Conservation (phyloP, 768 basidiomycete species). For the Neoboletus brunneissimus region DNA sequence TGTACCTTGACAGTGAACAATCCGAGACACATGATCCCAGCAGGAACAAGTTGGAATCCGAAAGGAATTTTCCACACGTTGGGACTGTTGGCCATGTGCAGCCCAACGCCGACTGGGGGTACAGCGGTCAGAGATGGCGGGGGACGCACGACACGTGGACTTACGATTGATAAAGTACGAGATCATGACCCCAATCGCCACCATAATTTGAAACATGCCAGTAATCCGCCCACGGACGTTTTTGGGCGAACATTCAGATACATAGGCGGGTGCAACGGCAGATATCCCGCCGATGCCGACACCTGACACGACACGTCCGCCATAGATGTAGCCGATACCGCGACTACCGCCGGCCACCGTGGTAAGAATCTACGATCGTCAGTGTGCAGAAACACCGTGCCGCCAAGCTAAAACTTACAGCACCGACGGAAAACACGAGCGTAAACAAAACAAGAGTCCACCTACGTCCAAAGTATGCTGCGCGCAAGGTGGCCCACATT, state of each 20-base stretch:
- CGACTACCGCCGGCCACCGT: constrained; percentile 57
- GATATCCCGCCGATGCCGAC: constrained; percentile 81
- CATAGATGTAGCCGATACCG: constrained; percentile 70
- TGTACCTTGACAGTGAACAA: constrained; percentile 60
- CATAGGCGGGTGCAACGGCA: constrained; percentile 81
- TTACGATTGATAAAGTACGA: constrained; percentile 78
- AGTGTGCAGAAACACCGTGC: not conserved
- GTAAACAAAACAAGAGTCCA: constrained; percentile 61
- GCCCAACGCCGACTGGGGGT: constrained; percentile 52
- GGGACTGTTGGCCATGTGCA: constrained; percentile 46
- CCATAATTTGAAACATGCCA: constrained; percentile 85
- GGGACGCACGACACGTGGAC: constrained; percentile 22
- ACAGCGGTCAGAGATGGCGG: constrained; percentile 1
- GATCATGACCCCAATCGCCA: constrained; percentile 79
- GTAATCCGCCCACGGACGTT: constrained; percentile 83
- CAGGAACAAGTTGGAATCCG: constrained; percentile 72
- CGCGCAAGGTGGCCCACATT: not conserved
- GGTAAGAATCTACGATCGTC: constrained; percentile 53
- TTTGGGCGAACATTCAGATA: constrained; percentile 86
- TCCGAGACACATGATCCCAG: constrained; percentile 66
- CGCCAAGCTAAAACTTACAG: constrained; percentile 46
- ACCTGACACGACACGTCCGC: constrained; percentile 77
- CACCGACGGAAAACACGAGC: constrained; percentile 66
- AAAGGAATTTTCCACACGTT: constrained; percentile 72
- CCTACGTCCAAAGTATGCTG: constrained; percentile 65